Evolutionary conservation across 1,284 basidiomycete species (phyloP).

Genomic region (Apiotrichum domesticum): DNA sequence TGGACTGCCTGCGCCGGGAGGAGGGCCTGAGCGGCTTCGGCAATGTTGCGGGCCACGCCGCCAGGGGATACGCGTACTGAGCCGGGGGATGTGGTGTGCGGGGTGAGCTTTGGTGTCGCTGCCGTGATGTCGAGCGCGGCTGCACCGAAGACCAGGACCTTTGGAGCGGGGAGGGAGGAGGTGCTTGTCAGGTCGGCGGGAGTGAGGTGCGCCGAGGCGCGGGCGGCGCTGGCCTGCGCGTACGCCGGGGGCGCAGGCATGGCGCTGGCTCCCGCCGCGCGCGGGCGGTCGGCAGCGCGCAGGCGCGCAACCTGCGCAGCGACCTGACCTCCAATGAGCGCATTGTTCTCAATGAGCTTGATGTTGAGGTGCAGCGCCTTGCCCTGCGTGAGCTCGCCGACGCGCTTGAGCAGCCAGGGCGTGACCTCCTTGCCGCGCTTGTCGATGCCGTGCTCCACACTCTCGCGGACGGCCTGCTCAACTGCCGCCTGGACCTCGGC

Average conservation of each 20-base stretch:
- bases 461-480: constrained; percentile 78
- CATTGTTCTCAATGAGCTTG: constrained; percentile 88
- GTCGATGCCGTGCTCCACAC: constrained; percentile 72
- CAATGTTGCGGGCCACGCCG: constrained; percentile 90
- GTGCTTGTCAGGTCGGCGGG: background rate
- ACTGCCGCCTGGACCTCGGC: constrained; percentile 69
- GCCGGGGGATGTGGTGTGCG: constrained; percentile 71
- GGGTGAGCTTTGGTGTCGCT: constrained; percentile 25
- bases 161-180: constrained; percentile 20
- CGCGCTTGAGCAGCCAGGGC: constrained; percentile 84
- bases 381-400: constrained; percentile 74
- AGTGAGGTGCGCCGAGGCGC: background rate
- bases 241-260: background rate
- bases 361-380: constrained; percentile 68
- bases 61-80: constrained; percentile 67
- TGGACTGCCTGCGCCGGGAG: constrained; percentile 30
- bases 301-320: constrained; percentile 60
- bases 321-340: constrained; percentile 72
- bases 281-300: background rate
- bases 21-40: constrained; percentile 63
- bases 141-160: constrained; percentile 67
- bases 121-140: constrained; percentile 83
- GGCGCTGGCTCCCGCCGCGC: background rate
- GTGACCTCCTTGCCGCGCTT: constrained; percentile 85
- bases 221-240: background rate